Evolutionary conservation across 164 flowering plant species (phyloP).

Genomic region (Stephania yunnanensis): DNA sequence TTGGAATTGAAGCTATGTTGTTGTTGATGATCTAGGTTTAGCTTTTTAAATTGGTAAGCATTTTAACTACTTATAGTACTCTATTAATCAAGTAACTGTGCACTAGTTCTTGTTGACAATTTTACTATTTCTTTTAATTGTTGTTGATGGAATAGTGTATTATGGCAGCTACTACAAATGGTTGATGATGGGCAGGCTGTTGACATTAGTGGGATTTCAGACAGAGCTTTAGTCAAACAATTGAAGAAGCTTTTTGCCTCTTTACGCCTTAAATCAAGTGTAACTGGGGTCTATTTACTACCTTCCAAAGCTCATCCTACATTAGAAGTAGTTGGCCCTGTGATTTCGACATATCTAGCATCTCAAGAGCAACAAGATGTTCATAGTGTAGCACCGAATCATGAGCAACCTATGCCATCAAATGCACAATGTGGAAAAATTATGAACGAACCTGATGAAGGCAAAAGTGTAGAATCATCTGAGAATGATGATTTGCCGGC

Average conservation of each 20-base stretch:
- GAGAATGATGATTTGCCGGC: conserved; percentile 32
- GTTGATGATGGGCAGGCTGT: conserved; percentile 95
- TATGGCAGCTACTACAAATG: conserved; percentile 71
- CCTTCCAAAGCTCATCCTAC: conserved; percentile 47
- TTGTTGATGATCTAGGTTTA: no score
- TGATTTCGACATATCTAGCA: conserved; percentile 29
- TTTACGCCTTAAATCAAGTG: conserved; percentile 54
- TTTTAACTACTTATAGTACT: no score
- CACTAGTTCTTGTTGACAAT: not conserved
- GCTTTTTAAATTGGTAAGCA: no score
- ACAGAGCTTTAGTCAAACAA: conserved; percentile 48
- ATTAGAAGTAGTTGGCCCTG: conserved; percentile 58
- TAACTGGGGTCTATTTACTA: conserved; percentile 48
- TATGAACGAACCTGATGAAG: conserved; percentile 11
- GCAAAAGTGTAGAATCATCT: not conserved
- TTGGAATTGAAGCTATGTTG: no score
- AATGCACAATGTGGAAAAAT: conserved; percentile 18
- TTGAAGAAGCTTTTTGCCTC: conserved; percentile 61
- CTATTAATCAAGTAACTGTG: not conserved
- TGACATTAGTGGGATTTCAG: conserved; percentile 73
- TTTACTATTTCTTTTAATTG: not conserved
- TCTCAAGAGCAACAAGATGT: conserved; percentile 20
- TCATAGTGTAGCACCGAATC: conserved; percentile 16
- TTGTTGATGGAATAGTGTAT: not conserved
- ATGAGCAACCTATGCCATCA: conserved; percentile 7